Conservation (phyloP, 306 rosid genomes). For the Lablab purpureus region DNA sequence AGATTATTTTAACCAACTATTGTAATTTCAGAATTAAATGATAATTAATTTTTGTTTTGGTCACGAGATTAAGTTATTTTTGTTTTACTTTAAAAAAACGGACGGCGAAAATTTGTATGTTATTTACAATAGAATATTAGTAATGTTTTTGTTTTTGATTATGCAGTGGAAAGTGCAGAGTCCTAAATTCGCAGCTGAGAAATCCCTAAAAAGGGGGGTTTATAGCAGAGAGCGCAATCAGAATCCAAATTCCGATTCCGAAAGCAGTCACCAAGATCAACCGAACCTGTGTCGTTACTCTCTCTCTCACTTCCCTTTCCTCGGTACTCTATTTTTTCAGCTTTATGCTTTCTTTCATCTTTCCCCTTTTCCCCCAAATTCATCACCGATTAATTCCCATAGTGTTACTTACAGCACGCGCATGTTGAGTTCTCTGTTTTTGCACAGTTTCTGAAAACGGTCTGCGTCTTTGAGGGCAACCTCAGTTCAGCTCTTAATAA, state of each 20-base stretch:
- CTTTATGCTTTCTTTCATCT: slow-evolving; percentile 17
- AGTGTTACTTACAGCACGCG: slow-evolving; percentile 19
- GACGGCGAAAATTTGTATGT: no score
- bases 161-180: background rate
- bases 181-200: background rate
- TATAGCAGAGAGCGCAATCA: background rate
- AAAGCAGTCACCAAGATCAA: background rate
- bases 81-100: no score
- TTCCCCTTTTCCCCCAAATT: background rate
- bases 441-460: slow-evolving; percentile 7
- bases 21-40: no score
- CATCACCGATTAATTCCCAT: slow-evolving; percentile 6
- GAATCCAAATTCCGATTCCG: slow-evolving; percentile 35
- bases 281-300: slow-evolving; percentile 16
- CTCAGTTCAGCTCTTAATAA: slow-evolving; percentile 12
- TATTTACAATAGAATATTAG: no score
- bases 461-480: slow-evolving; percentile 15
- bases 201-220: slow-evolving; percentile 10
- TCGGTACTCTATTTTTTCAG: slow-evolving; percentile 38
- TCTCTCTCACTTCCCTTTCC: background rate
- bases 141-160: background rate
- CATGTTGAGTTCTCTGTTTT: slow-evolving; percentile 1
- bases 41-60: no score
- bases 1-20: no score
- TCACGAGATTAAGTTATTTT: no score